These are phyloP conservation scores for Pachysandra terminalis DNA, from an alignment of 164 flowering plant species.

Conservation along the genomic window DNA sequence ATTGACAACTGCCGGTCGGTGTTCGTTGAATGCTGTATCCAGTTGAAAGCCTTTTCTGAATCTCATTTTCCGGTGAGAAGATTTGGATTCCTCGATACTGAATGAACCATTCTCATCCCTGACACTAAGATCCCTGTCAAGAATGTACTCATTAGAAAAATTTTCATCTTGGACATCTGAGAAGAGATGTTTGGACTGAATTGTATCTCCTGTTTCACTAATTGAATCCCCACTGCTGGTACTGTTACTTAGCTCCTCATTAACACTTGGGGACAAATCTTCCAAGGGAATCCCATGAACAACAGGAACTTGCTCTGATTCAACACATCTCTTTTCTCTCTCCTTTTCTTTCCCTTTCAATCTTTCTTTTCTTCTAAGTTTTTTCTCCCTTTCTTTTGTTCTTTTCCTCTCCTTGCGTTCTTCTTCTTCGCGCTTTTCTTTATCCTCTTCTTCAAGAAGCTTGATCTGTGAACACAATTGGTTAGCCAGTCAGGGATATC, in stretches of 20 bases:
- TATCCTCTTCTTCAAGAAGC: constrained; percentile 98
- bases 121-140: constrained; percentile 36
- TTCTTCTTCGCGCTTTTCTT: constrained; percentile 94
- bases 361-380: constrained; percentile 86
- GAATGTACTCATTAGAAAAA: constrained; percentile 30
- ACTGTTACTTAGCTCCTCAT: constrained; percentile 36
- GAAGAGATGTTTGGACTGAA: constrained; percentile 27
- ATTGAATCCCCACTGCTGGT: constrained; percentile 38
- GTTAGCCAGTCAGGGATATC: constrained; percentile 8
- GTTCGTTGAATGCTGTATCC: constrained; percentile 42
- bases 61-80: constrained; percentile 43
- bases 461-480: constrained; percentile 54
- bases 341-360: constrained; percentile 75
- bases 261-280: constrained; percentile 30
- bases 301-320: constrained; percentile 27
- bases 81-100: constrained; percentile 43
- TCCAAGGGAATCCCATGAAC: constrained; percentile 29
- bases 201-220: constrained; percentile 44
- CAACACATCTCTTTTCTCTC: constrained; percentile 33
- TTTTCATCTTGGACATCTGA: constrained; percentile 39
- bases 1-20: constrained; percentile 23
- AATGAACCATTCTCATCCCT: constrained; percentile 42
- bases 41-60: constrained; percentile 38
- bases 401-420: constrained; percentile 85
- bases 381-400: constrained; percentile 90